Evolutionary conservation across 805 yeast genomes (phyloP), one percentile per base, ranked within the genome.

Genomic region (Cephaloascus fragrans): DNA sequence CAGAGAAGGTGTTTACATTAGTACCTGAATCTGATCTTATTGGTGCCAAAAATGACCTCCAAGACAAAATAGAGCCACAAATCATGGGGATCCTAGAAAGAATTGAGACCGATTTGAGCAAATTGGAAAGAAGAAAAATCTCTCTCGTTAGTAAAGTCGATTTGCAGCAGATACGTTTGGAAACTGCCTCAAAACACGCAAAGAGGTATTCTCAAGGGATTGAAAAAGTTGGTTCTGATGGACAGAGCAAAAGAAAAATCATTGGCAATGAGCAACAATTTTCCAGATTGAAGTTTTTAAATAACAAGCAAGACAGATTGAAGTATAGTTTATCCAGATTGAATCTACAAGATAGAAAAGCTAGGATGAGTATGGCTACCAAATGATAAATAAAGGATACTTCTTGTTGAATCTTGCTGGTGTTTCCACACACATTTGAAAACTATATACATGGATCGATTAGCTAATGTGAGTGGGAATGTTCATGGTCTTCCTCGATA

Each of bases 1-100:
- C 75, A 4, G 56, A 59, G 33, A 60, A 68, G 28, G 71, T 73
- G 18, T 75, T 72, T 53, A 75, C 74, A 4, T 51, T 73, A 10
- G 65, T 73, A 0, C 75, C 79, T 0, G 76, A 72, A 44, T 52
- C 56, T 39, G 76, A 73, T 39, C 49, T 73, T 19, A 55, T 50
- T 6, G 60, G 54, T 34, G 73, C 73, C 16, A 64, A 64, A 37
- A 53, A 52, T 31, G 49, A 56, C 10, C 51, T 71, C 35, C 55
- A 56, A 35, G 45, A 48, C 10, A 65, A 64, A 23, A 52, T 69
- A 3, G 62, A 61, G 29, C 78, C 78, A 1, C 65, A 70, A 40
- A 52, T 73, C 12, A 40, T 50, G 4, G 47, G 46, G 4, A 51
- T 69, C 3, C 42, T 61, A 19, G 53, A 47, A 8, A 48, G 50